phyloP scores from a whole-genome alignment of 2,329 filamentous ascomycete genomes.

The Bipolaris victoriae region DNA sequence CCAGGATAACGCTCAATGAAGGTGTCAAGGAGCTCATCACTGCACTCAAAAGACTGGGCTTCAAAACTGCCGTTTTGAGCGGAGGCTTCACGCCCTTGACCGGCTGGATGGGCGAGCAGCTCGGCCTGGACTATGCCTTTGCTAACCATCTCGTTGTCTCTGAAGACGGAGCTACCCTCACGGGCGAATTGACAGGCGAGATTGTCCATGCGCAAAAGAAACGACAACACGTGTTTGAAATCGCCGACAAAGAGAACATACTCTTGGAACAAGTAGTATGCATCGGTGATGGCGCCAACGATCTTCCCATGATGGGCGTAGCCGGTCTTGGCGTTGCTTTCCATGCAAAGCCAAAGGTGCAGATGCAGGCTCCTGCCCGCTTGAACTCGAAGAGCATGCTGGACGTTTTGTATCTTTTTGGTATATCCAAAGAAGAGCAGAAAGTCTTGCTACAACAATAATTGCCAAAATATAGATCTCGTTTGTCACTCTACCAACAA shows the following conservation, averaged over 20 bases:
- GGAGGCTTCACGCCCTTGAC: slow-evolving; percentile 92
- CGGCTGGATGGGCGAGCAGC: slow-evolving; percentile 77
- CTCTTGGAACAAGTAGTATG: slow-evolving; percentile 71
- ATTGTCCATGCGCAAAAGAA: slow-evolving; percentile 82
- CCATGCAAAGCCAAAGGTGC: slow-evolving; percentile 83
- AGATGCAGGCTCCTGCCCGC: slow-evolving; percentile 74
- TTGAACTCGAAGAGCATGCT: slow-evolving; percentile 73
- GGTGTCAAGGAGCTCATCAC: slow-evolving; percentile 77
- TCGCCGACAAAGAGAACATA: slow-evolving; percentile 71
- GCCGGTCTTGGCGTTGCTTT: slow-evolving; percentile 81
- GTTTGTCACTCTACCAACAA: background rate
- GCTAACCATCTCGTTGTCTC: slow-evolving; percentile 82
- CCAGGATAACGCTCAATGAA: slow-evolving; percentile 77
- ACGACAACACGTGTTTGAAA: slow-evolving; percentile 71
- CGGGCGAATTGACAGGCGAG: slow-evolving; percentile 72
- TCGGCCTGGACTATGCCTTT: slow-evolving; percentile 85
- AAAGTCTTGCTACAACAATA: slow-evolving; percentile 50
- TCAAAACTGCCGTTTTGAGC: slow-evolving; percentile 87
- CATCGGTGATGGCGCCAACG: slow-evolving; percentile 83
- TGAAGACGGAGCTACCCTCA: slow-evolving; percentile 61
- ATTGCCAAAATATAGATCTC: background rate
- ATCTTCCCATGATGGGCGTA: slow-evolving; percentile 77
- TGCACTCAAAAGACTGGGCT: slow-evolving; percentile 77
- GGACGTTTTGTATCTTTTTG: slow-evolving; percentile 76
- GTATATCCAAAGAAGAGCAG: slow-evolving; percentile 71